Evolutionary conservation across 768 basidiomycete species (phyloP).

Genomic region (Rhizopogon roseolus): DNA sequence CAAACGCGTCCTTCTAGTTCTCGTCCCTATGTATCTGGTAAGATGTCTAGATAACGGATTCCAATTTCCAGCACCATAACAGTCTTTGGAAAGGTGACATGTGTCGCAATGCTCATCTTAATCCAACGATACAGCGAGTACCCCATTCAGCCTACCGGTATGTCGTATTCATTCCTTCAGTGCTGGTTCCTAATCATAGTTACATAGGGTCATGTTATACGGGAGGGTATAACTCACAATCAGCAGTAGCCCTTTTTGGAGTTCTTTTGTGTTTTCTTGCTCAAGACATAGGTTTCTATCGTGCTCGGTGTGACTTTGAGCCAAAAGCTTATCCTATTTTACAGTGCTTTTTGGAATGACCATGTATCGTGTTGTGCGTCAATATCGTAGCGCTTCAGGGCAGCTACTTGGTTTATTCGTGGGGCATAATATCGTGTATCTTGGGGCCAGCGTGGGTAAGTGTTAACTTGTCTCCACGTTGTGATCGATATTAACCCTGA

Average conservation of each 20-base stretch:
- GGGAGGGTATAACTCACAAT: background rate
- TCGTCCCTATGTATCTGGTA: background rate
- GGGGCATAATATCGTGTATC: too few relatives aligned
- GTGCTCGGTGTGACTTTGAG: too few relatives aligned
- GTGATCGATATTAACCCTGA: background rate
- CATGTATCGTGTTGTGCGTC: too few relatives aligned
- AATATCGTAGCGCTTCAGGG: too few relatives aligned
- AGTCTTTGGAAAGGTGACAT: background rate
- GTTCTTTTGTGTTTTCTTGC: background rate
- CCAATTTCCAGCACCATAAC: background rate
- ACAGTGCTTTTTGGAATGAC: too few relatives aligned
- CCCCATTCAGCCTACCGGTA: background rate
- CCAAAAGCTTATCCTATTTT: background rate
- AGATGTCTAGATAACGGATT: background rate
- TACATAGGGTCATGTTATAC: background rate
- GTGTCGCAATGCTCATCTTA: background rate
- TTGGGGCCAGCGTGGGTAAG: too few relatives aligned
- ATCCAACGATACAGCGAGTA: background rate
- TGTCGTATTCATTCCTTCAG: background rate
- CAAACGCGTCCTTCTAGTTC: background rate
- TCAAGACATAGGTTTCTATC: background rate
- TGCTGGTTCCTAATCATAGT: background rate
- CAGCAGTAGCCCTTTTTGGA: background rate
- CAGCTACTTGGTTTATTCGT: too few relatives aligned
- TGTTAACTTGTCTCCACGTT: background rate